phyloP scores from a whole-genome alignment of 228 moss, liverwort and hornwort species.

The Sphagnum magellanicum region DNA sequence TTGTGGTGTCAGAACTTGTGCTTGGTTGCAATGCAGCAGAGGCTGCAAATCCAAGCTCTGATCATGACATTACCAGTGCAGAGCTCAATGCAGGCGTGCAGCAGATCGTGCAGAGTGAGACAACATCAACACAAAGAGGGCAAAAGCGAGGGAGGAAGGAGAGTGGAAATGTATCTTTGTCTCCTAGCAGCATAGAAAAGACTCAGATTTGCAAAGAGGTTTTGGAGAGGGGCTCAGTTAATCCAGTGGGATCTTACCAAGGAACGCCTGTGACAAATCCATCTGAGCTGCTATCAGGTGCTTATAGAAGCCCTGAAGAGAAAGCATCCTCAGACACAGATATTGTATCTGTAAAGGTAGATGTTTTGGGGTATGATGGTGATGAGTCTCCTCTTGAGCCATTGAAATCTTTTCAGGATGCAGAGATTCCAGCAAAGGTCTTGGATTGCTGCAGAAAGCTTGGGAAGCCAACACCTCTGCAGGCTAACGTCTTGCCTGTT shows the following conservation, averaged over 20 bases:
- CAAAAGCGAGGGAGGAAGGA: slow-evolving; percentile 17
- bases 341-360: slow-evolving; percentile 25
- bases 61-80: neutral
- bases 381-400: slow-evolving; percentile 38
- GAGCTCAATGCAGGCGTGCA: neutral
- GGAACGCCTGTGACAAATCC: neutral
- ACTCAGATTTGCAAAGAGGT: neutral
- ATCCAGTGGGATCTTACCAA: too few relatives aligned
- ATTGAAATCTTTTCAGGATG: slow-evolving; percentile 38
- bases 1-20: neutral
- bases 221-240: neutral
- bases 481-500: slow-evolving; percentile 64
- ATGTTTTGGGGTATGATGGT: slow-evolving; percentile 31
- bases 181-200: slow-evolving; percentile 1
- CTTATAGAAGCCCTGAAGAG: neutral
- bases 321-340: slow-evolving; percentile 9
- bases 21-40: neutral
- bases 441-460: slow-evolving; percentile 55
- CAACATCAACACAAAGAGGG: slow-evolving; percentile 8
- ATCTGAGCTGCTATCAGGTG: neutral
- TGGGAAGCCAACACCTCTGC: slow-evolving; percentile 54
- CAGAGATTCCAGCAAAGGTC: slow-evolving; percentile 35
- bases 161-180: neutral
- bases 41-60: neutral
- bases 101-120: neutral